Base-by-base conservation (phyloP, 306 rosid species). In the Inga leiocalycina region DNA sequence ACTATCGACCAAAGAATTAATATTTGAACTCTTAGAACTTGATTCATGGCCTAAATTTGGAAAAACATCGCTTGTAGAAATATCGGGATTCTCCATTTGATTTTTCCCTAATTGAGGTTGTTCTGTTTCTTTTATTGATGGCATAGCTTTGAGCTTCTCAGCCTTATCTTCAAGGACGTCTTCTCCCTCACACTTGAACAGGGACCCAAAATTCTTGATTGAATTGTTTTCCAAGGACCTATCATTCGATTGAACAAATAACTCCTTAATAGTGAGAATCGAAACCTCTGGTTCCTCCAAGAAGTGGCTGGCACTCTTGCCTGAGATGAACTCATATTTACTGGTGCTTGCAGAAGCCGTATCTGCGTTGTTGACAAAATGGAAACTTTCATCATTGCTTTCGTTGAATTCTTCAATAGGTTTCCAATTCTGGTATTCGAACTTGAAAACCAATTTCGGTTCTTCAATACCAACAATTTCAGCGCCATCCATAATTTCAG, bases 361-460 rank as follows among this genome's bases (percentile, higher is more conserved):
- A 19, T 56, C 89, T 66, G 62, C 37, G 56, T 43, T 79, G 57
- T 80, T 67, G 16, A 74, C 88, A 72, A 79, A 85, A 69, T 72
- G 82, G 49, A 48, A 59, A 79, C 82, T 86, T 82, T 57, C 79
- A 65, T 66, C 22, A 10, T 15, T 16, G 35, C 79, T 74, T 80
- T 74, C 85, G 22, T 83, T 78, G 56, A 82, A 85, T 74, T 92
- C 91, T 49, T 92, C 95, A 6, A 20, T 4, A 22, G 72, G 74
- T 57, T 80, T 69, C 91, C 86, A 87, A 7, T 79, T 90, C 81
- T 88, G 98, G 75, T 90, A 94, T 90, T 88, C 83, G 68, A 97
- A 97, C 80, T 87, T 91, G 82, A 97, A 97, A 22, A 84, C 93
- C 44, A 92, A 84, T 56, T 86, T 78, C 4, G 88, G 81, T 68